Percentiles rank a stretch among this genome's conserved stretches.
phyloP scores from a whole-genome alignment of 805 yeast genomes.

The Wickerhamomyces ciferrii region DNA sequence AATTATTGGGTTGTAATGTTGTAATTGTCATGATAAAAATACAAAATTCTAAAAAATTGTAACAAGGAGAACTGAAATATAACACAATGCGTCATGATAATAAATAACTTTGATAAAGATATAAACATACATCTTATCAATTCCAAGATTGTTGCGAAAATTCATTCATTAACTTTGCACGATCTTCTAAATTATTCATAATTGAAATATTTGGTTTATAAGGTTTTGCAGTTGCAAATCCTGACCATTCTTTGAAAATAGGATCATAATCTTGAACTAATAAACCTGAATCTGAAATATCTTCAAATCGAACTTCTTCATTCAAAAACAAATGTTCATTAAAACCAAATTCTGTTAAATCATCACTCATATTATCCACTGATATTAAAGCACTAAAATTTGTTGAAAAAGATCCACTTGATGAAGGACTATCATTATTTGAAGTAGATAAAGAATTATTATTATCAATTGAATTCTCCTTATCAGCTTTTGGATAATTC shows the following conservation, averaged over 20 bases:
- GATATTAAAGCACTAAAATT: slow-evolving; percentile 12
- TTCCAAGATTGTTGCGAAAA: slow-evolving; percentile 1
- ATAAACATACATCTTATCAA: neutral
- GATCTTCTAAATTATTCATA: slow-evolving; percentile 12
- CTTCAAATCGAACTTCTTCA: neutral
- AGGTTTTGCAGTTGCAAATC: neutral
- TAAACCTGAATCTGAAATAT: slow-evolving; percentile 6
- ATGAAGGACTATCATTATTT: neutral
- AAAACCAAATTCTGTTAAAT: neutral
- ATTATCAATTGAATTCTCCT: neutral
- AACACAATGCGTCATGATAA: neutral
- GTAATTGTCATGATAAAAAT: too few relatives aligned
- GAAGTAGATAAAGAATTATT: neutral
- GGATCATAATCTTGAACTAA: slow-evolving; percentile 10
- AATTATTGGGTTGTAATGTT: neutral
- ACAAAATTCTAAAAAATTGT: too few relatives aligned
- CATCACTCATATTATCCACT: slow-evolving; percentile 1
- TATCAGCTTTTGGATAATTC: slow-evolving; percentile 16
- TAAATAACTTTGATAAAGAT: too few relatives aligned
- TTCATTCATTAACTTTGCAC: slow-evolving; percentile 8
- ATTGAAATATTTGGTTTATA: slow-evolving; percentile 1
- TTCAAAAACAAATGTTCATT: neutral
- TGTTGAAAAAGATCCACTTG: slow-evolving; percentile 4
- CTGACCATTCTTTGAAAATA: slow-evolving; percentile 6
- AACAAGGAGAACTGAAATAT: neutral